Evolutionary conservation across 2,329 filamentous ascomycete genomes (phyloP).

Genomic region (Trichoderma hamatum): DNA sequence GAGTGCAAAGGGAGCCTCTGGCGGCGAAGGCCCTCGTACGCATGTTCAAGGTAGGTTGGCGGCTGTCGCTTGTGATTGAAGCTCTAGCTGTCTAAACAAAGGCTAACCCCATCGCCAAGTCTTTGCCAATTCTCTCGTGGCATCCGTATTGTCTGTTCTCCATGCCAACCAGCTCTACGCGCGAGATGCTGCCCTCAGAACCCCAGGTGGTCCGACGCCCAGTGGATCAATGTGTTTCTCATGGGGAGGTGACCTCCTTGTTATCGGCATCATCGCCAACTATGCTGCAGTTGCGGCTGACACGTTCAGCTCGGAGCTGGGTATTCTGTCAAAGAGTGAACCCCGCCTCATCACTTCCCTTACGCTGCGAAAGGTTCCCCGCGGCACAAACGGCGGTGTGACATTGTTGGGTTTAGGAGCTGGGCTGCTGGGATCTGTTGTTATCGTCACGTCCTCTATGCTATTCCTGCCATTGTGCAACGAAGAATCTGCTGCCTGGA

Average conservation of each 20-base stretch:
- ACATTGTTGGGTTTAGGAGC: slow-evolving; percentile 73
- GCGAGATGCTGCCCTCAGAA: slow-evolving; percentile 47
- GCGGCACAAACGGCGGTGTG: slow-evolving; percentile 92
- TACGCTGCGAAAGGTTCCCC: slow-evolving; percentile 75
- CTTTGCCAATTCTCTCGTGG: slow-evolving; percentile 82
- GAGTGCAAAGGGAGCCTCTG: slow-evolving; percentile 69
- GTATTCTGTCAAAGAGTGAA: slow-evolving; percentile 75
- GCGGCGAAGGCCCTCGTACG: slow-evolving; percentile 80
- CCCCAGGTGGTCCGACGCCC: slow-evolving; percentile 38
- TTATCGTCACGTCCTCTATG: slow-evolving; percentile 67
- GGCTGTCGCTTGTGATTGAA: not conserved
- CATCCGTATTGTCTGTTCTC: slow-evolving; percentile 64
- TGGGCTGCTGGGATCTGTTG: slow-evolving; percentile 72
- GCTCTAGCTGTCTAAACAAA: too few species aligned
- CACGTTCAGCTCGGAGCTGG: slow-evolving; percentile 93
- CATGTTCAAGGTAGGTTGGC: slow-evolving; percentile 69
- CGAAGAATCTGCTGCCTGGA: slow-evolving; percentile 42
- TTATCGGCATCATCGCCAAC: slow-evolving; percentile 72
- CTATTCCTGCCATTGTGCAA: slow-evolving; percentile 71
- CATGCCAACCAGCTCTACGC: slow-evolving; percentile 62
- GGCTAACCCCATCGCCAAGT: slow-evolving; percentile 49
- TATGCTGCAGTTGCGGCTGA: slow-evolving; percentile 92
- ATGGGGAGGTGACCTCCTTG: slow-evolving; percentile 64
- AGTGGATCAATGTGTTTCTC: slow-evolving; percentile 57
- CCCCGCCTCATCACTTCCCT: slow-evolving; percentile 87